A percentile compares a stretch with the other conserved stretches of the same genome.
Conservation (phyloP, 768 basidiomycete genomes). For the Thelephora ganbajun region DNA sequence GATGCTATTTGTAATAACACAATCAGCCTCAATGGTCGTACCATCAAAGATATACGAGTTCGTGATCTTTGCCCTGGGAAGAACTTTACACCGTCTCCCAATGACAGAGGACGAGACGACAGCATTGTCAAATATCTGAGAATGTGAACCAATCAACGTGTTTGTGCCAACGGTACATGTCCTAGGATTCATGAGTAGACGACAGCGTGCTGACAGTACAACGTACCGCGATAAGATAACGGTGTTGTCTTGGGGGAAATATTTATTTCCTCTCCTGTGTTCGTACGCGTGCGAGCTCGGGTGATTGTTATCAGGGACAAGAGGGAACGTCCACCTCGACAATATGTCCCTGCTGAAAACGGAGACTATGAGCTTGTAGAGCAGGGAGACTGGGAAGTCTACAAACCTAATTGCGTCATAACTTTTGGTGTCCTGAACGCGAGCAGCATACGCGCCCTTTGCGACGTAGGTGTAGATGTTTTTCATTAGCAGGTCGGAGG, state of each 20-base stretch:
- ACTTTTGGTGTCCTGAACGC: constrained; percentile 84
- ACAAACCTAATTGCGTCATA: constrained; percentile 78
- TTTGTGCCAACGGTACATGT: constrained; percentile 74
- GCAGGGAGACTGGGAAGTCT: not conserved
- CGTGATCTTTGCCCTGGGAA: constrained; percentile 50
- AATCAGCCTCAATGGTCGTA: constrained; percentile 54
- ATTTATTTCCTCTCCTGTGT: constrained; percentile 78
- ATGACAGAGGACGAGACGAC: constrained; percentile 63
- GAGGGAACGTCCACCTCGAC: constrained; percentile 87
- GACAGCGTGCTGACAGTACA: not conserved
- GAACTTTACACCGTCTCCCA: constrained; percentile 63
- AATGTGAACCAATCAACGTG: constrained; percentile 73
- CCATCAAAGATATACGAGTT: constrained; percentile 79
- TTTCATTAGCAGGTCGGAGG: constrained; percentile 89
- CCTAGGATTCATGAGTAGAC: constrained; percentile 22
- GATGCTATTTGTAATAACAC: constrained; percentile 65
- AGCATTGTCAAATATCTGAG: constrained; percentile 52
- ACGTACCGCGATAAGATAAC: constrained; percentile 73
- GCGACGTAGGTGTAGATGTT: constrained; percentile 86
- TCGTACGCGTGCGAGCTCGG: constrained; percentile 76
- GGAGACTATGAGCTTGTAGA: not conserved
- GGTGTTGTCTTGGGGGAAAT: constrained; percentile 67
- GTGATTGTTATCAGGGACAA: constrained; percentile 90
- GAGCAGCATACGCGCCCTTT: constrained; percentile 81
- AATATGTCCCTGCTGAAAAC: constrained; percentile 75